Conservation (phyloP, 169 alveolate species). For the Plasmodium vivax region DNA sequence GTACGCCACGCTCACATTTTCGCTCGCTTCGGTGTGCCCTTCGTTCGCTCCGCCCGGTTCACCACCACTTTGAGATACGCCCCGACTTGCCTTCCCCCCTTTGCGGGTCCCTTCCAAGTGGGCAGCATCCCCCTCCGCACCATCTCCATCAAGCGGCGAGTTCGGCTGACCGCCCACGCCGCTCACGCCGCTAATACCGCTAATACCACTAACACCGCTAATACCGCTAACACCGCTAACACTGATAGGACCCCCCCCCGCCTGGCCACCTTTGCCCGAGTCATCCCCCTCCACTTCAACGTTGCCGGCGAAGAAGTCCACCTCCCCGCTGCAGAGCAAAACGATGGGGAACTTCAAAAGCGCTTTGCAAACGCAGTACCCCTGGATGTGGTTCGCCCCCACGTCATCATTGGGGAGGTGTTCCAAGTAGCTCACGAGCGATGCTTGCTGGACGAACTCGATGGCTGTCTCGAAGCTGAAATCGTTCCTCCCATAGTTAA, state of each 20-base stretch:
- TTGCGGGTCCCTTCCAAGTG: neutral
- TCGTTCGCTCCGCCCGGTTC: neutral
- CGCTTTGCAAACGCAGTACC: slow-evolving; percentile 55
- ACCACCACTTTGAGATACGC: neutral
- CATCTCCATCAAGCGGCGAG: neutral
- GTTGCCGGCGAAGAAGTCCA: neutral
- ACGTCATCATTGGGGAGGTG: slow-evolving; percentile 79
- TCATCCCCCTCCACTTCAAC: neutral
- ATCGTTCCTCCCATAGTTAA: slow-evolving; percentile 62
- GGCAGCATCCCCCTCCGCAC: neutral
- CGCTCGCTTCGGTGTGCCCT: neutral
- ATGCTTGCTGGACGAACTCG: slow-evolving; percentile 80
- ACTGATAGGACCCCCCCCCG: neutral
- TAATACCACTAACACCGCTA: too few relatives aligned
- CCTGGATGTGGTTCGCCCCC: slow-evolving; percentile 31
- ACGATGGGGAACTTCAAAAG: slow-evolving; percentile 58
- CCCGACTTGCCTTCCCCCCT: neutral
- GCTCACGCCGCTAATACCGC: too few relatives aligned
- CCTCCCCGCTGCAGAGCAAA: slow-evolving; percentile 41
- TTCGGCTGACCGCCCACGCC: neutral
- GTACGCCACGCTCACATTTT: neutral
- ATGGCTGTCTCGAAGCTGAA: slow-evolving; percentile 78
- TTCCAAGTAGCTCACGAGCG: slow-evolving; percentile 78
- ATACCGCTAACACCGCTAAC: too few relatives aligned
- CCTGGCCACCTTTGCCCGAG: neutral